Evolutionary conservation across 768 basidiomycete species (phyloP), one percentile per base, ranked within the genome.

Genomic region (Fomitopsis pulvina): DNA sequence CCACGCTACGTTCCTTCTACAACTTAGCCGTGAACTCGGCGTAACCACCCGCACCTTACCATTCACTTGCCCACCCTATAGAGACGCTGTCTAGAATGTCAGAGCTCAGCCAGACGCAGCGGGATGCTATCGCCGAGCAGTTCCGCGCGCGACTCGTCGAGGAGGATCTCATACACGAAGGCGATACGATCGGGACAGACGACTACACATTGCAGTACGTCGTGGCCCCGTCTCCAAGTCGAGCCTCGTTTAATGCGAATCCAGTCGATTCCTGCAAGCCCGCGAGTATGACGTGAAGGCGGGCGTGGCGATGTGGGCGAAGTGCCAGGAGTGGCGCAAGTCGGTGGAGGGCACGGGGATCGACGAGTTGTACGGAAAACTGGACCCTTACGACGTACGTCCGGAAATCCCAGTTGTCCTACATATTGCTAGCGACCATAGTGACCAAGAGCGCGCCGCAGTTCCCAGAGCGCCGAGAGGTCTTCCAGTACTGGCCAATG

Each of bases 401-500:
- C 12, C 25, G 30, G n/a, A n/a, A n/a, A n/a, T n/a, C n/a, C n/a
- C n/a, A n/a, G 27, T 45, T 21, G 29, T 10, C 14, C 2, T 10
- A n/a, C 9, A 14, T 32, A 8, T 26, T 29, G 10, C 16, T 4
- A 26, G 30, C 22, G 28, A 24, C 37, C n/a, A 7, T n/a, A n/a
- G n/a, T n/a, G n/a, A n/a, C n/a, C n/a, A n/a, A n/a, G 34, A 12
- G 18, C 14, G 34, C 18, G 6, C 41, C 39, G 10, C 45, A 88
- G 86, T 89, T 80, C 57, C 83, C 83, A 1, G 83, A 80, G 55
- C 78, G 85, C 37, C 73, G 79, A 44, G 73, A 76, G 1, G 78
- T 88, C 4, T 86, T 87, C 55, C 77, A 83, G 43, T 80, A 76
- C 54, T 89, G 86, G 85, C 85, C 85, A 3, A 77, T 87, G 71